phyloP scores from a whole-genome alignment of 2,329 filamentous ascomycete genomes.

The Trichophyton simii region DNA sequence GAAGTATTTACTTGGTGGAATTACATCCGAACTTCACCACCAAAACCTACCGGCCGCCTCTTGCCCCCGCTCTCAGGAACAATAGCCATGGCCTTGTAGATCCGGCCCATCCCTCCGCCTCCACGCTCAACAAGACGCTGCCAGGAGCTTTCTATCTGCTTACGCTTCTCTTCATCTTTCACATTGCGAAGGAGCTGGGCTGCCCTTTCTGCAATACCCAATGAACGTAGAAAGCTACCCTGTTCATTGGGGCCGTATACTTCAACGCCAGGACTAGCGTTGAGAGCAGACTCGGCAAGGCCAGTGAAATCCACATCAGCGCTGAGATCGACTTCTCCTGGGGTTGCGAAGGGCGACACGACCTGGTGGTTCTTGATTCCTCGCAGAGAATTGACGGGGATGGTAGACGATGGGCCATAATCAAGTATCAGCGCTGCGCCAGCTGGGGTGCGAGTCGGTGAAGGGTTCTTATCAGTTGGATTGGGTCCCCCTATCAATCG shows the following conservation, averaged over 20 bases:
- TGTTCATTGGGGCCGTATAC: slow-evolving; percentile 88
- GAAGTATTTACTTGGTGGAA: not conserved
- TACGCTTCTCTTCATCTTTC: slow-evolving; percentile 41
- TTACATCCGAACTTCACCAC: slow-evolving; percentile 44
- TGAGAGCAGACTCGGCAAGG: slow-evolving; percentile 67
- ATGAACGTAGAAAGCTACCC: slow-evolving; percentile 59
- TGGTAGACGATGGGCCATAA: slow-evolving; percentile 67
- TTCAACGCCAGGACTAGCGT: slow-evolving; percentile 67
- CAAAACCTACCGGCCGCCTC: slow-evolving; percentile 80
- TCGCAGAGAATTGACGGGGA: slow-evolving; percentile 80
- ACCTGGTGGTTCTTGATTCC: slow-evolving; percentile 68
- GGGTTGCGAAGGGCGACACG: slow-evolving; percentile 65
- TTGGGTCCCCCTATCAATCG: slow-evolving; percentile 59
- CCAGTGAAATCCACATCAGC: slow-evolving; percentile 90
- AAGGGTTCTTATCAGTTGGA: slow-evolving; percentile 11
- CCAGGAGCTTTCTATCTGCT: slow-evolving; percentile 60
- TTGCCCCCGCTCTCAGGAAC: slow-evolving; percentile 64
- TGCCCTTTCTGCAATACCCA: slow-evolving; percentile 75
- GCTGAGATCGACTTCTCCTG: slow-evolving; percentile 75
- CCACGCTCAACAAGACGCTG: slow-evolving; percentile 72
- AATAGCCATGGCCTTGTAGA: slow-evolving; percentile 89
- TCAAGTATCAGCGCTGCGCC: slow-evolving; percentile 93
- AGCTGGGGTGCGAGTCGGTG: slow-evolving; percentile 41
- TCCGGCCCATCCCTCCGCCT: slow-evolving; percentile 76
- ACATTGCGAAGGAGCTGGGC: slow-evolving; percentile 47